Base-by-base conservation (phyloP, 1,284 basidiomycete species). In the Fomes fomentarius region DNA sequence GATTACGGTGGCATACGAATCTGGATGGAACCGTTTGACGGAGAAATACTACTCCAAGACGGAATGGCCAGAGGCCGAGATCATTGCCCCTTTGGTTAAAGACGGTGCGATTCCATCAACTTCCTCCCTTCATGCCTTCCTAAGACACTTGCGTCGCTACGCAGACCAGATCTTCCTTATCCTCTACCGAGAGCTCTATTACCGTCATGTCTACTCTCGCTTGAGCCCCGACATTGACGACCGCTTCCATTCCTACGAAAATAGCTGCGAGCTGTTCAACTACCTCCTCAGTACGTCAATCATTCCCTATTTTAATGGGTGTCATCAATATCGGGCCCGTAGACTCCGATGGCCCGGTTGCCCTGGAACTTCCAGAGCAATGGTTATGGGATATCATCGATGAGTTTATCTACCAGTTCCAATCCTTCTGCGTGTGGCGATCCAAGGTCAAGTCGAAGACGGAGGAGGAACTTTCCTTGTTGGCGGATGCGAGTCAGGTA, bases 301-400 rank as follows among this genome's bases (percentile, higher is more conserved):
- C 38, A 45, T n/a, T 40, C 21, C 25, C 26, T 39, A 34, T 35
- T 24, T 8, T 17, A 11, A 10, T 19, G 9, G 10, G 9, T 37
- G 4, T 19, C 5, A 17, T 53, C 10, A 53, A 5, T 4, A 26
- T 21, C 4, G 1, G 2, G 7, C 7, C 14, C 42, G 33, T 61
- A 92, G 93, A 97, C 73, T 96, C 93, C 21, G 94, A 98, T 58
- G 93, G 93, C 0, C 96, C 96, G 1, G 95, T 98, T 0, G 74
- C 87, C 15, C 86, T 98, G 50, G 89, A 96, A 64, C 84, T 98
- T 14, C 96, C 96, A 0, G 93, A 96, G 58, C 95, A 98, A 73
- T 99, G 96, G 96, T 77, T 99, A 6, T 98, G 96, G 93, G 96
- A 99, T 72, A 98, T 99, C 74, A 91, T 98, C 66, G 96, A 98